Percentiles rank a stretch among this genome's conserved stretches.
These are phyloP conservation scores for Plenodomus lindquistii DNA, from an alignment of 2,329 filamentous ascomycete genomes.

Conservation along the genomic window DNA sequence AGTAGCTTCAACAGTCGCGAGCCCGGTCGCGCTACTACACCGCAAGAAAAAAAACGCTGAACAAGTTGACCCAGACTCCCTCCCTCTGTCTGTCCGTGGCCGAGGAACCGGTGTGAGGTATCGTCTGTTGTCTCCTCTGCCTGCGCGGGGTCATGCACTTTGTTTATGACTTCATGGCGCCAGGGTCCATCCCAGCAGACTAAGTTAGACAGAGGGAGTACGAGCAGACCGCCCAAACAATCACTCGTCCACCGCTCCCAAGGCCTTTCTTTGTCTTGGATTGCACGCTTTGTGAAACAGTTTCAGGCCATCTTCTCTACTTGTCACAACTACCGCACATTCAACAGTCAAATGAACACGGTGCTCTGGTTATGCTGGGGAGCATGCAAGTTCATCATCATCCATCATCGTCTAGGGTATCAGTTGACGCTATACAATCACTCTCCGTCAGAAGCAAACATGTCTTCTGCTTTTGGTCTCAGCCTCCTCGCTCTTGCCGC, in stretches of 20 bases:
- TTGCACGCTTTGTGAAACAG: neutral
- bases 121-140: slow-evolving; percentile 2
- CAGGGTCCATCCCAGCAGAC: neutral
- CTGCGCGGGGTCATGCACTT: neutral
- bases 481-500: slow-evolving; percentile 40
- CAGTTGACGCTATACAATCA: slow-evolving; percentile 12
- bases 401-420: slow-evolving; percentile 6
- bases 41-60: neutral
- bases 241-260: neutral
- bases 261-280: neutral
- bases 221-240: neutral
- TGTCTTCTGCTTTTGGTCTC: slow-evolving; percentile 45
- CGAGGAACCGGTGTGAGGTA: slow-evolving; percentile 13
- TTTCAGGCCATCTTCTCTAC: no score
- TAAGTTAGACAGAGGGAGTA: neutral
- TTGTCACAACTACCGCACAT: no score
- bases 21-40: neutral
- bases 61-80: no score
- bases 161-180: neutral
- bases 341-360: no score
- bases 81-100: neutral
- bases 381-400: no score
- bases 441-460: slow-evolving; percentile 43
- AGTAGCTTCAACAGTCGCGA: neutral
- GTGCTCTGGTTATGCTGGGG: no score